Conservation (phyloP, 2,329 filamentous ascomycete species). For the Sordariomycetes sp. region DNA sequence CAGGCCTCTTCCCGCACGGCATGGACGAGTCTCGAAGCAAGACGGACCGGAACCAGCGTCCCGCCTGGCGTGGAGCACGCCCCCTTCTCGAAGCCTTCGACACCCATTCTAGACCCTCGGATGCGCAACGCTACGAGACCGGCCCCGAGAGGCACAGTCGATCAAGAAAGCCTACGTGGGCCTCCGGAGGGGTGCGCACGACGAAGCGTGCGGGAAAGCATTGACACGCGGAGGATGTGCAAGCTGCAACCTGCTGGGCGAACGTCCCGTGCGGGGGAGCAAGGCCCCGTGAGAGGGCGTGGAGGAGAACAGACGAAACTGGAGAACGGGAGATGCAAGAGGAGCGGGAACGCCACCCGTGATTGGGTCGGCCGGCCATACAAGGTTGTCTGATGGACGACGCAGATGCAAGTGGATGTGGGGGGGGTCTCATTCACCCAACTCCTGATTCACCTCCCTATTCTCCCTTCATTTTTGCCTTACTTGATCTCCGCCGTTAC, state of each 20-base stretch:
- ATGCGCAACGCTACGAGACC: background rate
- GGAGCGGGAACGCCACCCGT: background rate
- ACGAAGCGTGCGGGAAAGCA: background rate
- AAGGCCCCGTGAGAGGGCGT: background rate
- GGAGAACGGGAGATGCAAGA: background rate
- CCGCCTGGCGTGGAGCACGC: background rate
- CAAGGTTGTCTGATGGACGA: conserved; percentile 4
- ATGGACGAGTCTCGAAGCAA: background rate
- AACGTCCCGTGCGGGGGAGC: background rate
- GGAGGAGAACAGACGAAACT: background rate
- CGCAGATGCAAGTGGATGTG: conserved; percentile 1
- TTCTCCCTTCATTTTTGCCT: background rate
- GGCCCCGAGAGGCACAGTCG: conserved; percentile 3
- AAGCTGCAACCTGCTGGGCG: background rate
- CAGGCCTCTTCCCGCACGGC: background rate
- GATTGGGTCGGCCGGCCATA: conserved; percentile 1
- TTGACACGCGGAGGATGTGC: background rate
- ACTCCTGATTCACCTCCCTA: background rate
- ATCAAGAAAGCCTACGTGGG: background rate
- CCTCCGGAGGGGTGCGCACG: background rate
- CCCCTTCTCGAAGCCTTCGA: background rate
- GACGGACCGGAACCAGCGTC: background rate
- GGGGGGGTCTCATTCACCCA: background rate
- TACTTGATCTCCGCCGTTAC: background rate
- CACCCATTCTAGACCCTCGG: background rate